Evolutionary conservation across 1,139 yeast species (phyloP).

Genomic region (Pichiaceae sp.): DNA sequence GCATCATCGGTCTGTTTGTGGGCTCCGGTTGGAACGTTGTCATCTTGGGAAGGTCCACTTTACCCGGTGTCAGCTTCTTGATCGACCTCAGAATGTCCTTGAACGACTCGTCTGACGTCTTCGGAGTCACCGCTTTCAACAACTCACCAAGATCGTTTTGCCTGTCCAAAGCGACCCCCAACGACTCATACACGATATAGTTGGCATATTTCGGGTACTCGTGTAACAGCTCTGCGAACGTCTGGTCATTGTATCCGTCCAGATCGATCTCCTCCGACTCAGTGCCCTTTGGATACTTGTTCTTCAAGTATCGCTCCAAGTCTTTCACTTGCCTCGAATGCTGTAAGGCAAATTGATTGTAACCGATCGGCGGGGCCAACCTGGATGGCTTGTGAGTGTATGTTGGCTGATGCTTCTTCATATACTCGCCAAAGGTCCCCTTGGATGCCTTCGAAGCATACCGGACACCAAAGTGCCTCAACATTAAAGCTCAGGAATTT

Average conservation of each 20-base stretch:
- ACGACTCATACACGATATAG: slow-evolving; percentile 3
- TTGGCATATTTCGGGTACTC: slow-evolving; percentile 4
- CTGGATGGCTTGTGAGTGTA: too few species aligned
- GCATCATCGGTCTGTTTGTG: slow-evolving; percentile 6
- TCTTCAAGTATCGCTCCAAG: slow-evolving; percentile 4
- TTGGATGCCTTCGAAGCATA: too few species aligned
- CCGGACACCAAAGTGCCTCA: too few species aligned
- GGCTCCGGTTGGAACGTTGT: slow-evolving; percentile 17
- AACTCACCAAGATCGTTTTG: too few species aligned
- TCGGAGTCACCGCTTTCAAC: slow-evolving; percentile 2
- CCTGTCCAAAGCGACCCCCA: slow-evolving; percentile 3
- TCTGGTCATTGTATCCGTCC: not conserved
- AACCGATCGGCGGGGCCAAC: too few species aligned
- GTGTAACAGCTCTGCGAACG: slow-evolving; percentile 4
- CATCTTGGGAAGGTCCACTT: slow-evolving; percentile 15
- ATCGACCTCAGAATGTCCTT: slow-evolving; percentile 14
- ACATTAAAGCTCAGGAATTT: not conserved
- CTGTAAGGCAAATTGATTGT: too few species aligned
- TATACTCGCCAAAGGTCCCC: slow-evolving; percentile 4
- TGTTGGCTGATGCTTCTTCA: too few species aligned
- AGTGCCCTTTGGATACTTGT: not conserved
- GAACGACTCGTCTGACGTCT: slow-evolving; percentile 6
- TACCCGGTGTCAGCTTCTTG: slow-evolving; percentile 12
- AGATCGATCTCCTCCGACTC: not conserved
- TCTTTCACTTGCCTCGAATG: slow-evolving; percentile 6